Base-by-base conservation (phyloP, 495 filamentous ascomycete species). In the Penicilliopsis zonata region DNA sequence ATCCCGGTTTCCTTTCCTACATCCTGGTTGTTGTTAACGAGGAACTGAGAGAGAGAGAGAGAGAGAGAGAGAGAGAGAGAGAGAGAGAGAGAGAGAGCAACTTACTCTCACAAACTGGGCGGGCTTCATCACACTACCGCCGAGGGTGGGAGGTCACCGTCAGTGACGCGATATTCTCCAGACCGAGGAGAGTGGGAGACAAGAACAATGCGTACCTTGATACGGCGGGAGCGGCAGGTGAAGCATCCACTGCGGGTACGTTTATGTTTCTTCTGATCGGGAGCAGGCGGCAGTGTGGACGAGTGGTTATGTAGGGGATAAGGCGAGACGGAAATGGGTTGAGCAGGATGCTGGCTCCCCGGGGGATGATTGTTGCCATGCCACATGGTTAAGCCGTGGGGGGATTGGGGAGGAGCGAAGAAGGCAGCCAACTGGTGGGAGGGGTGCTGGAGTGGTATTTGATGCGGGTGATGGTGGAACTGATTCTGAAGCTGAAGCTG, bases 171-270 rank as follows among this genome's bases (percentile, higher is more conserved):
- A 12, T 9, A 27, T 5, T 27, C 25, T 27, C 4, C 10, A 13
- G 5, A n/a, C 10, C 5, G 5, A 27, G n/a, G 10, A 13, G 10
- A 27, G 4, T n/a, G 6, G 10, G 6, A 23, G 10, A 5, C 14
- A n/a, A 27, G 25, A 5, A 4, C 14, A n/a, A n/a, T n/a, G n/a
- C 32, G 38, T 67, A 84, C 82, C 74, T 98, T 98, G 35, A 98
- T 86, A 42, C 90, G 69, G 28, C 90, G 72, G 36, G 75, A 73
- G 45, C 90, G 74, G 51, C 90, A 98, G 9, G 90, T 98, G 55
- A 81, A 94, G 59, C 90, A 98, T 20, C 90, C 90, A 36, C 83
- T 94, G 40, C 90, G 69, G 28, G 90, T 95, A 38, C 90, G 77
- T 30, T 87, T 80, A 47, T 95, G 88, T 52, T 95, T 98, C 43